Conservation (phyloP, 768 basidiomycete species). For the Tylopilus rubrobrunneus region DNA sequence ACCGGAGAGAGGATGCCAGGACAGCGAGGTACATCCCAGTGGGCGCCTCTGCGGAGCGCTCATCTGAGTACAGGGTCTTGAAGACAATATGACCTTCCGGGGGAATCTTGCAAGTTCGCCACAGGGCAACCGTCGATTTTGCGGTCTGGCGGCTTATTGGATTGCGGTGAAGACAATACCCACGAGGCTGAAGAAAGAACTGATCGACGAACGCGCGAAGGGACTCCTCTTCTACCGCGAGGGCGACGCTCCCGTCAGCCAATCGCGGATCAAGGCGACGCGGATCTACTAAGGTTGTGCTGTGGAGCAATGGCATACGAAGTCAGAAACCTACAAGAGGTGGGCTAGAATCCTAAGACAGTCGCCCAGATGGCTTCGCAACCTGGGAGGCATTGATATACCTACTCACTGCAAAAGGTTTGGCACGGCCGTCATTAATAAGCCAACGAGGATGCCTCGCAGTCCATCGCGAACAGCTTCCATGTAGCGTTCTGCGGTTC, state of each 20-base stretch:
- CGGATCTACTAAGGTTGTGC: too few relatives aligned
- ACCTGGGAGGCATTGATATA: slow-evolving; percentile 11
- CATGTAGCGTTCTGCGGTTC: slow-evolving; percentile 2
- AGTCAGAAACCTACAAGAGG: slow-evolving; percentile 10
- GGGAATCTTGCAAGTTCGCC: slow-evolving; percentile 16
- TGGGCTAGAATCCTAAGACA: slow-evolving; percentile 12
- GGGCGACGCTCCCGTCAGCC: slow-evolving; percentile 22
- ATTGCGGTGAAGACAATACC: slow-evolving; percentile 13
- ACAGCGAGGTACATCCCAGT: slow-evolving; percentile 10
- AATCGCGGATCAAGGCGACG: slow-evolving; percentile 24
- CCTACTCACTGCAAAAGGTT: slow-evolving; percentile 18
- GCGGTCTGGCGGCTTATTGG: slow-evolving; percentile 7
- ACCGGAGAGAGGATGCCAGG: too few relatives aligned
- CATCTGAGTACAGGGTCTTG: slow-evolving; percentile 22
- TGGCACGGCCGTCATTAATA: slow-evolving; percentile 27
- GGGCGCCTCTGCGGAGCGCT: slow-evolving; percentile 14
- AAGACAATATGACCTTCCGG: slow-evolving; percentile 24
- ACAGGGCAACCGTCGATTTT: slow-evolving; percentile 24
- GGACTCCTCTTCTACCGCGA: slow-evolving; percentile 17
- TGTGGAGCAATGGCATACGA: slow-evolving; percentile 20
- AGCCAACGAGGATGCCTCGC: slow-evolving; percentile 25
- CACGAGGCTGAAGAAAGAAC: slow-evolving; percentile 21
- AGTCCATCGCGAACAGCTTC: slow-evolving; percentile 10
- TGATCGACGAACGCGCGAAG: slow-evolving; percentile 20
- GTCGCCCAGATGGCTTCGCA: slow-evolving; percentile 10